These are phyloP conservation scores for Eleusine indica DNA, from an alignment of 176 grass and related monocot species.

Conservation along the genomic window DNA sequence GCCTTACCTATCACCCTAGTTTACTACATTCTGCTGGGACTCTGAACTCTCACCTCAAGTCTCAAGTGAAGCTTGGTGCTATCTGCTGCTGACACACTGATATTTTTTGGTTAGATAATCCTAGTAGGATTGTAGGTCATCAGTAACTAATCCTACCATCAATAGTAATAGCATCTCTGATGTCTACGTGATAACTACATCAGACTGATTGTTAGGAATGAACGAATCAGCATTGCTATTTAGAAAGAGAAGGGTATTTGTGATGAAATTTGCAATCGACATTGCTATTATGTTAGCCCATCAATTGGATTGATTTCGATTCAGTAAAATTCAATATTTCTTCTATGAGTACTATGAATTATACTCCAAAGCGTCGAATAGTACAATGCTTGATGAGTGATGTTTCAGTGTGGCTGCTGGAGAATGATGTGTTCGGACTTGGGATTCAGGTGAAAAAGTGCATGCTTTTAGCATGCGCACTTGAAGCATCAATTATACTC, in stretches of 20 bases:
- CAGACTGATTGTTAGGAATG: constrained; percentile 25
- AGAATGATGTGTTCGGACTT: not conserved
- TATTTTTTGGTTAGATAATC: constrained; percentile 14
- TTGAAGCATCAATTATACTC: no score
- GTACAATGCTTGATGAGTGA: not conserved
- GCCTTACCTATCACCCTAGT: constrained; percentile 85
- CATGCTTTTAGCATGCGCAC: no score
- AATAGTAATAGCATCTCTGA: constrained; percentile 1
- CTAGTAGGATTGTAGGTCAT: constrained; percentile 4
- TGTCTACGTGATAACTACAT: not conserved
- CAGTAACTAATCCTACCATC: not conserved
- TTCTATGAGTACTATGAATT: not conserved
- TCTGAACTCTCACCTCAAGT: constrained; percentile 38
- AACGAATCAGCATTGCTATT: not conserved
- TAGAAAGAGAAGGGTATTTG: constrained; percentile 11
- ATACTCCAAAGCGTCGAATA: not conserved
- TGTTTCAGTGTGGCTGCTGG: not conserved
- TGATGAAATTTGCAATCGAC: constrained; percentile 12
- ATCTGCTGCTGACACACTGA: constrained; percentile 12
- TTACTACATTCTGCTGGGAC: constrained; percentile 83
- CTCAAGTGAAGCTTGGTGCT: not conserved
- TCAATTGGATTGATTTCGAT: not conserved
- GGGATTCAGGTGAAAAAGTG: no score
- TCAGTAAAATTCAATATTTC: not conserved
- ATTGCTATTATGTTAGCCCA: not conserved